These are phyloP conservation scores for Termitomyces sp. DNA, from an alignment of 768 basidiomycete species.

Conservation along the genomic window DNA sequence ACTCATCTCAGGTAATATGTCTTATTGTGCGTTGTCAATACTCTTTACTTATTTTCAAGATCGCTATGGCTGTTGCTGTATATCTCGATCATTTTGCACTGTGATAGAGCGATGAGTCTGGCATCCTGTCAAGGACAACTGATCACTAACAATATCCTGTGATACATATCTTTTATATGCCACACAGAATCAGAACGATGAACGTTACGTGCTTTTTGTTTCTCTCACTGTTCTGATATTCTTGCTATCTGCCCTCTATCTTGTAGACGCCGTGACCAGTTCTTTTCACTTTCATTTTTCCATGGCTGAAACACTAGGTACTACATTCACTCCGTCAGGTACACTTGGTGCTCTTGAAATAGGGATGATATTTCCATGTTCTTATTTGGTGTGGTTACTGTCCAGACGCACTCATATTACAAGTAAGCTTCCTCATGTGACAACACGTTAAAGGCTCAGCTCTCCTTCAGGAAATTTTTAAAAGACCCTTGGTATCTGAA, in stretches of 20 bases:
- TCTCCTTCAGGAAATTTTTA: neutral
- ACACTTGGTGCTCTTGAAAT: neutral
- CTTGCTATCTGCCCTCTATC: neutral
- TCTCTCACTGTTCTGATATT: no score
- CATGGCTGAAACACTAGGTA: neutral
- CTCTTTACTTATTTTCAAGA: no score
- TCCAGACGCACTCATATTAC: neutral
- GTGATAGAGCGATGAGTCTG: no score
- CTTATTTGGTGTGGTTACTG: neutral
- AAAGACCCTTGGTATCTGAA: neutral
- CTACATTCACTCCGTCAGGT: neutral
- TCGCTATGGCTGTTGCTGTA: no score
- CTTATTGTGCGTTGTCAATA: no score
- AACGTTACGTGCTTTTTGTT: neutral
- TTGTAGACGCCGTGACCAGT: neutral
- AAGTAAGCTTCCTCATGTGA: neutral
- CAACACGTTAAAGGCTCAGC: neutral
- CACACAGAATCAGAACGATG: neutral
- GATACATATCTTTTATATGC: neutral
- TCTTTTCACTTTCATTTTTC: neutral
- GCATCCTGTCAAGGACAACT: no score
- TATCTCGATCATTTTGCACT: no score
- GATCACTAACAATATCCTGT: no score
- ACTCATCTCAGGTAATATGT: no score
- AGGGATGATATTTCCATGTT: neutral